phyloP scores from a whole-genome alignment of 2,329 filamentous ascomycete genomes.

The Phaeosphaeria sp. region DNA sequence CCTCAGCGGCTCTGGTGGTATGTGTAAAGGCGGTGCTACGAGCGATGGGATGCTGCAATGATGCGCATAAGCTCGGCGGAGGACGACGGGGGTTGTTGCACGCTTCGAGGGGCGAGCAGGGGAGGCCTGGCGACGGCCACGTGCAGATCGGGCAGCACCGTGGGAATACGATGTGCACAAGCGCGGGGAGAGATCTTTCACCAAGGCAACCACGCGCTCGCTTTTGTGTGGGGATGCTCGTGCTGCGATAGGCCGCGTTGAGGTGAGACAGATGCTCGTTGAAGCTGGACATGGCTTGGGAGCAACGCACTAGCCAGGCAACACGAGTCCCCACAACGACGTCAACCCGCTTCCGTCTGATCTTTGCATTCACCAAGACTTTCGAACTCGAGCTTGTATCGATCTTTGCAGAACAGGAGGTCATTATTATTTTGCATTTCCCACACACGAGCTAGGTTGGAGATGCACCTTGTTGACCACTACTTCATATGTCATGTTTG shows the following conservation, averaged over 20 bases:
- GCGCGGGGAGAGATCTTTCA: background rate
- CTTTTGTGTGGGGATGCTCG: conserved; percentile 20
- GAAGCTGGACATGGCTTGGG: conserved; percentile 15
- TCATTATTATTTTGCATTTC: too few species aligned
- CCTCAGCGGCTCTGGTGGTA: conserved; percentile 3
- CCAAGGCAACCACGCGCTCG: conserved; percentile 7
- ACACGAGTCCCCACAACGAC: conserved; percentile 22
- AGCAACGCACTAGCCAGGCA: conserved; percentile 18
- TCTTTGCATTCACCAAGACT: background rate
- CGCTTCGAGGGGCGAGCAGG: conserved; percentile 32
- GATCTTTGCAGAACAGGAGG: background rate
- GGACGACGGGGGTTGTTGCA: conserved; percentile 24
- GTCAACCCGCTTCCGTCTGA: conserved; percentile 25
- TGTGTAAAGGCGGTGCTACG: conserved; percentile 18
- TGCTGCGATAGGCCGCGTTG: conserved; percentile 19
- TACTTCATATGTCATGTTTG: too few species aligned
- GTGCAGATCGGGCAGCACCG: conserved; percentile 13
- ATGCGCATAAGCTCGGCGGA: conserved; percentile 41
- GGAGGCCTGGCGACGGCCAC: conserved; percentile 16
- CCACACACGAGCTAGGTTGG: too few species aligned
- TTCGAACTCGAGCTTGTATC: background rate
- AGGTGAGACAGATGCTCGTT: conserved; percentile 21
- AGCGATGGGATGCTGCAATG: conserved; percentile 20
- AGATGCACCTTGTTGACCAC: too few species aligned
- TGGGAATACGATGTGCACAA: background rate